phyloP scores from a whole-genome alignment of 106 monocot genomes.

The Ottelia alismoides region DNA sequence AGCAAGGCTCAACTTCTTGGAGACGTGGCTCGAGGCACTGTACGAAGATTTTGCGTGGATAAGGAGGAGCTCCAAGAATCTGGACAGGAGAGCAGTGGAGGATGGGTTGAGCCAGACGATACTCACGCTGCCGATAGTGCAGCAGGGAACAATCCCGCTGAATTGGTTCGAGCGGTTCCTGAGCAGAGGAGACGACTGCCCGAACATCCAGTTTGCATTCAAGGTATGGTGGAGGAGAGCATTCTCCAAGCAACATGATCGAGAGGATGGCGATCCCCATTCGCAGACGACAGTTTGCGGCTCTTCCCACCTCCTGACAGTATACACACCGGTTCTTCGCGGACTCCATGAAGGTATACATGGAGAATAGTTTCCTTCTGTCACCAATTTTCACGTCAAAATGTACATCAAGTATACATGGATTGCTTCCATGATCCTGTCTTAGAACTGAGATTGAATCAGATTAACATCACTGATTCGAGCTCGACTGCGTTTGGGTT shows the following conservation, averaged over 20 bases:
- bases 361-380: too few relatives aligned
- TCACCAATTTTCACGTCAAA: too few relatives aligned
- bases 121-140: constrained; percentile 17
- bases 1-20: constrained; percentile 2
- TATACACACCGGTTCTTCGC: too few relatives aligned
- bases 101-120: constrained; percentile 16
- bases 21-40: constrained; percentile 16
- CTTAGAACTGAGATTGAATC: too few relatives aligned
- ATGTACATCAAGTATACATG: too few relatives aligned
- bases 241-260: not conserved
- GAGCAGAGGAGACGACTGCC: constrained; percentile 20
- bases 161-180: constrained; percentile 18
- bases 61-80: not conserved
- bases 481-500: too few relatives aligned
- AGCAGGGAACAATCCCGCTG: constrained; percentile 16
- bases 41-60: constrained; percentile 22
- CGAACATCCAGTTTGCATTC: constrained; percentile 19
- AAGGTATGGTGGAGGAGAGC: constrained; percentile 8
- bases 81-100: constrained; percentile 12
- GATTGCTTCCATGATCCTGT: too few relatives aligned
- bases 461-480: too few relatives aligned
- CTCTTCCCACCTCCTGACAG: too few relatives aligned
- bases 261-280: too few relatives aligned
- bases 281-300: too few relatives aligned
- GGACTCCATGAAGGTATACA: too few relatives aligned